Percentiles rank a stretch among this genome's conserved stretches.
Evolutionary conservation across 2,329 filamentous ascomycete genomes (phyloP).

Genomic region (Stemphylium lycopersici): DNA sequence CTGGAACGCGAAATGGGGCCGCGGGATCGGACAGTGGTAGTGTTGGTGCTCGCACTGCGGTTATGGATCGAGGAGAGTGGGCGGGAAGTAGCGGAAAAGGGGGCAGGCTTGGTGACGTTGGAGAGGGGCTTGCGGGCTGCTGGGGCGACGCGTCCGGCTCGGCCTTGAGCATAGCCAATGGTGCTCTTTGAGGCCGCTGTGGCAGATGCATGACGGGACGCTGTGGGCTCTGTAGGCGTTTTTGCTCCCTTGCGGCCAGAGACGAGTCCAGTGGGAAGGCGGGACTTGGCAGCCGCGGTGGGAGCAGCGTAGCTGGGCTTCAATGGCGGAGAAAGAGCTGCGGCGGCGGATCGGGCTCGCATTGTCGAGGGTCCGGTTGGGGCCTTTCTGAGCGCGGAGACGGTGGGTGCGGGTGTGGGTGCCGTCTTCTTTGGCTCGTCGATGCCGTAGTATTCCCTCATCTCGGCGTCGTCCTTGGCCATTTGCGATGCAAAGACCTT

Average conservation of each 20-base stretch:
- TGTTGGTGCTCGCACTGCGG: conserved; percentile 19
- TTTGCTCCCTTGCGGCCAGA: conserved; percentile 50
- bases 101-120: conserved; percentile 42
- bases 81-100: conserved; percentile 33
- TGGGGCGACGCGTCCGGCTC: conserved; percentile 58
- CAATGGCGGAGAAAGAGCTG: conserved; percentile 46
- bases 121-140: conserved; percentile 45
- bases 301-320: conserved; percentile 50
- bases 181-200: conserved; percentile 77
- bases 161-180: conserved; percentile 82
- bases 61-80: conserved; percentile 23
- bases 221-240: conserved; percentile 53
- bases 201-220: conserved; percentile 65
- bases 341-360: conserved; percentile 58
- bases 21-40: conserved; percentile 19
- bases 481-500: conserved; percentile 68
- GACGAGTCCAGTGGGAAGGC: conserved; percentile 42
- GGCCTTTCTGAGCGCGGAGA: conserved; percentile 22
- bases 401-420: conserved; percentile 17
- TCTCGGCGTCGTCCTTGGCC: conserved; percentile 59
- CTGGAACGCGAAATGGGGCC: conserved; percentile 42
- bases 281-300: conserved; percentile 49
- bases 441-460: conserved; percentile 36
- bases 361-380: conserved; percentile 57
- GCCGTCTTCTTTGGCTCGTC: conserved; percentile 37